Base-by-base conservation (phyloP, 1,139 yeast genomes). In the Candida freyschussii region DNA sequence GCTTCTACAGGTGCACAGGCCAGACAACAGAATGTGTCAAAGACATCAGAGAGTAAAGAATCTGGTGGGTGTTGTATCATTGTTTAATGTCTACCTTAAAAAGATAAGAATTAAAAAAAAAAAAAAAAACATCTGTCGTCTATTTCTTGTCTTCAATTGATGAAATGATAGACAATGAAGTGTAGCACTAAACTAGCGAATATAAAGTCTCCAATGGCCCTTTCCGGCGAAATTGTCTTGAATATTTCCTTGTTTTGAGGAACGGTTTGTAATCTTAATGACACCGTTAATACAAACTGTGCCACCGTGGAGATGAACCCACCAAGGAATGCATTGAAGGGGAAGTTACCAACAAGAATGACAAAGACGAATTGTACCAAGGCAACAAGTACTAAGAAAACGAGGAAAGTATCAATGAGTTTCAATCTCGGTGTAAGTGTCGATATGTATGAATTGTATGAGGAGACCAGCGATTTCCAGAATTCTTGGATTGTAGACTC, bases 281-380 rank as follows among this genome's bases (percentile, higher is more conserved):
- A 72, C 32, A 81, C 82, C 12, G 94, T 74, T 44, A 91, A 71
- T 22, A 91, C 97, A 56, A 93, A 91, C 59, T 93, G 98, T 12
- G 95, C 97, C 37, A 91, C 96, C 39, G 97, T 85, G 24, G 87
- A 68, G 39, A 83, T 75, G 55, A 91, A 91, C 1, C 98, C 98
- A 17, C 95, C 93, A 40, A 91, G 69, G 55, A 91, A 91, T 20
- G 96, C 97, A 61, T 91, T 91, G 71, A 93, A 91, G 14, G 99
- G 99, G 69, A 81, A 93, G 50, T 77, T 85, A 19, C 97, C 95
- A 34, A 87, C 75, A 12, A 87, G 44, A 24, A 81, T 45, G 41
- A 84, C 85, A 56, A 87, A 87, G 5, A 69, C 60, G 55, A 87
- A 85, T 60, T 91, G 97, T 29, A 84, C 60, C 3, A 74, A 63